Percentiles rank a stretch among this genome's conserved stretches.
Conservation (phyloP, 805 yeast genomes). For the Wickerhamomyces ciferrii region DNA sequence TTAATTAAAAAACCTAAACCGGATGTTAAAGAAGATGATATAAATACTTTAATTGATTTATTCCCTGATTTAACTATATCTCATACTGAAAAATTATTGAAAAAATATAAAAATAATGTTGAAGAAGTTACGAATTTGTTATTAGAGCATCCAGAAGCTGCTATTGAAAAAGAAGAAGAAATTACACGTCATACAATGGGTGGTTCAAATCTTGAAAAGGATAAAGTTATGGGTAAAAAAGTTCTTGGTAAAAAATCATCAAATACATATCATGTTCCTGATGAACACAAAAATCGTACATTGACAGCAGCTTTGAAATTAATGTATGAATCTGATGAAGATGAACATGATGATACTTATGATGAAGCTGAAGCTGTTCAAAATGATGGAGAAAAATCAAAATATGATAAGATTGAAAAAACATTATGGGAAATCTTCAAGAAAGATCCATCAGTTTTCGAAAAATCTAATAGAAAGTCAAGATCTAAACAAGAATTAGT, state of each 20-base stretch:
- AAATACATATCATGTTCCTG: conserved; percentile 26
- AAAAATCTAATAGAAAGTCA: conserved; percentile 44
- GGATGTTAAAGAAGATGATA: conserved; percentile 25
- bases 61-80: conserved; percentile 57
- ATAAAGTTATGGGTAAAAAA: conserved; percentile 8
- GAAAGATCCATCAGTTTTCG: conserved; percentile 43
- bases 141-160: conserved; percentile 52
- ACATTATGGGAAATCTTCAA: conserved; percentile 52
- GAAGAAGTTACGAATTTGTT: conserved; percentile 54
- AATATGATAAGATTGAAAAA: conserved; percentile 41
- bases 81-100: conserved; percentile 44
- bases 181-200: conserved; percentile 13
- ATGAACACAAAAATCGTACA: conserved; percentile 51
- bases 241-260: conserved; percentile 8
- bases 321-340: conserved; percentile 73
- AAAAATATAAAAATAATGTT: conserved; percentile 41
- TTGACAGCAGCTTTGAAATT: conserved; percentile 55
- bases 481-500: conserved; percentile 46
- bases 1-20: conserved; percentile 22
- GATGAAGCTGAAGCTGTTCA: conserved; percentile 39
- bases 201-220: conserved; percentile 8
- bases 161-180: conserved; percentile 19
- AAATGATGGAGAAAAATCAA: conserved; percentile 11
- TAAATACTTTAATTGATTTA: conserved; percentile 42
- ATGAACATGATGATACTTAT: conserved; percentile 79